Evolutionary conservation across 2,329 filamentous ascomycete genomes (phyloP), one percentile per base, ranked within the genome.

Genomic region (Neonectria punicea): DNA sequence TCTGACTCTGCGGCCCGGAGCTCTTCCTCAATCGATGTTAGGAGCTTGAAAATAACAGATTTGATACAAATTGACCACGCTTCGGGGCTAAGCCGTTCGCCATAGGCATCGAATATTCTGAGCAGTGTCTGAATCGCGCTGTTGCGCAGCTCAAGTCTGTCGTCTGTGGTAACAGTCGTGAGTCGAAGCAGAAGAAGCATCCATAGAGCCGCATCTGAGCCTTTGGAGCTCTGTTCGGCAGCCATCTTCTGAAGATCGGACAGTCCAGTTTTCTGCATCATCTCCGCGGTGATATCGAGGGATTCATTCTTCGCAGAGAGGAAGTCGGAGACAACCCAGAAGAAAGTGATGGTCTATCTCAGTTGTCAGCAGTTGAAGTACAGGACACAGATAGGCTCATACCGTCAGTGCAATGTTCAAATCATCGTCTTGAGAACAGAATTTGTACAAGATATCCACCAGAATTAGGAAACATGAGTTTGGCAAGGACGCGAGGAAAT

Each of bases 271-370:
- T 84, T 81, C 49, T 83, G 79, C 61, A 90, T 83, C 64, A 90
- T 82, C 55, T 85, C 83, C 47, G 85, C 81, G 1, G 85, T 89
- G 34, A 91, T 86, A 1, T 85, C 84, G 49, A 90, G 85, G 0
- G 85, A 83, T 63, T 83, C 84, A 58, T 85, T 88, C 70, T 87
- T 88, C 3, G 84, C 81, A 1, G 88, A 90, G 5, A 98, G 84
- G 68, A 94, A 96, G 77, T 98, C 94, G 0, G 95, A 97, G 8
- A 98, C 87, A 58, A 95, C 94, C 93, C 94, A 98, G 78, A 97
- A 97, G 75, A 97, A 96, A 0, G 95, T 97, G 9, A 97, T 93
- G 1, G 94, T 96, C 88, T 93, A 55, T 3, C 8, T 41, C 1
- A 43, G 5, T 47, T n/a, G 18, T 73, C 34, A 74, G 68, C 18